Conservation (phyloP, 345 rosid species). For the Citropsis articulata region DNA sequence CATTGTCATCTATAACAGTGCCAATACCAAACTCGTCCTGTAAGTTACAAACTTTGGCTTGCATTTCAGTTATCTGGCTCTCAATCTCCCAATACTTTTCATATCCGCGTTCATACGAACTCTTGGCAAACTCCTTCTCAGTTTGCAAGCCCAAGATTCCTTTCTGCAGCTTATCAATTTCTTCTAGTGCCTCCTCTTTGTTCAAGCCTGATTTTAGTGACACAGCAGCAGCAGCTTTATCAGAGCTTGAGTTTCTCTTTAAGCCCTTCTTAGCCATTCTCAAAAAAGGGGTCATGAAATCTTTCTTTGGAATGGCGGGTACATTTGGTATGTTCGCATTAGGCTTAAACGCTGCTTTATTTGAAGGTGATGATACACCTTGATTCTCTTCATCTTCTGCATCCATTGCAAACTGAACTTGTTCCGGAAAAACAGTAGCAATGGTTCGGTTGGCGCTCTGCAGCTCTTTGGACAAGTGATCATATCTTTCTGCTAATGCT, state of each 20-base stretch:
- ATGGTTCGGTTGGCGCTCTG: constrained; percentile 80
- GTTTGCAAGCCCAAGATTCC: constrained; percentile 67
- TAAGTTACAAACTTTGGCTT: constrained; percentile 48
- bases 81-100: constrained; percentile 62
- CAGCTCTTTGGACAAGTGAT: constrained; percentile 64
- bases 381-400: constrained; percentile 44
- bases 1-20: constrained; percentile 56
- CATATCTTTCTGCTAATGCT: constrained; percentile 73
- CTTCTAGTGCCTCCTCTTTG: constrained; percentile 53
- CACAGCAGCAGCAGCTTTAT: constrained; percentile 26
- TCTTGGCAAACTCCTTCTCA: constrained; percentile 69
- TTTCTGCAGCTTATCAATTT: constrained; percentile 67
- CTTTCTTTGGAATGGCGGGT: constrained; percentile 43
- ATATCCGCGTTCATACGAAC: constrained; percentile 46
- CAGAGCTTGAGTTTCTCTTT: constrained; percentile 24
- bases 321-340: constrained; percentile 43
- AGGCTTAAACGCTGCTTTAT: constrained; percentile 12
- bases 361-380: constrained; percentile 10
- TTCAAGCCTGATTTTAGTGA: constrained; percentile 48
- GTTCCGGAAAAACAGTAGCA: constrained; percentile 71
- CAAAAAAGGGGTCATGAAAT: constrained; percentile 38
- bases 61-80: constrained; percentile 52
- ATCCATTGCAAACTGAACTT: constrained; percentile 48
- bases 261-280: constrained; percentile 37
- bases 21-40: constrained; percentile 78